Base-by-base conservation (phyloP, 352 stramenopile genomes). In the Globisporangium okanoganense region DNA sequence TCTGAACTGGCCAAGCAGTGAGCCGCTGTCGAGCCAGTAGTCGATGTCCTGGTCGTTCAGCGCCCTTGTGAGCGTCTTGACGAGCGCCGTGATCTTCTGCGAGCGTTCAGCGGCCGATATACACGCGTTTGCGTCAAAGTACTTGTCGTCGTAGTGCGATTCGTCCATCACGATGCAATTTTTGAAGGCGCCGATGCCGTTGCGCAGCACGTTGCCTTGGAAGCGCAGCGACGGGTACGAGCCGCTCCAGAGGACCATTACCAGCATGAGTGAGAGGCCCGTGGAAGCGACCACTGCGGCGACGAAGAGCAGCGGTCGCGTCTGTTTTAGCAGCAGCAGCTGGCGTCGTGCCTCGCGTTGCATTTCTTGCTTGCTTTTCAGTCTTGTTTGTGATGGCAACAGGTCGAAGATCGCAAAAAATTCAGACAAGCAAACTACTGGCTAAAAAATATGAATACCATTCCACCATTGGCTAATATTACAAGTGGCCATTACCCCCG, bases 11-110 rank as follows among this genome's bases (percentile, higher is more conserved):
- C 80, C 78, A 31, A 87, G 56, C 47, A 90, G 61, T 10, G 78
- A 83, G 65, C 76, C 80, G 56, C 76, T 83, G 64, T 90, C 80
- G 51, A 90, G 41, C 80, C 80, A 90, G 64, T 87, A 90, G 65
- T 81, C 74, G 13, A 88, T 58, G 35, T 82, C 65, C 8, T 68
- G 61, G 25, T 59, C 72, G 47, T 78, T 67, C 1, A 85, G 64
- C 56, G 83, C 58, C 14, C 44, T 57, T 50, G 65, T 73, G 56
- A 82, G 73, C 31, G 74, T 67, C 5, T 71, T 65, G n/a, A 87
- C 60, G 38, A 83, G 67, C 10, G 67, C 49, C 14, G 65, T 71
- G 44, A 87, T 75, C 65, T 60, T 63, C 51, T 77, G 56, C 2
- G 70, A 69, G 54, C 77, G 77, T 29, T 82, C 62, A 4, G 49